Evolutionary conservation across 2,329 filamentous ascomycete species (phyloP).

Genomic region (Paradendryphiella salina): DNA sequence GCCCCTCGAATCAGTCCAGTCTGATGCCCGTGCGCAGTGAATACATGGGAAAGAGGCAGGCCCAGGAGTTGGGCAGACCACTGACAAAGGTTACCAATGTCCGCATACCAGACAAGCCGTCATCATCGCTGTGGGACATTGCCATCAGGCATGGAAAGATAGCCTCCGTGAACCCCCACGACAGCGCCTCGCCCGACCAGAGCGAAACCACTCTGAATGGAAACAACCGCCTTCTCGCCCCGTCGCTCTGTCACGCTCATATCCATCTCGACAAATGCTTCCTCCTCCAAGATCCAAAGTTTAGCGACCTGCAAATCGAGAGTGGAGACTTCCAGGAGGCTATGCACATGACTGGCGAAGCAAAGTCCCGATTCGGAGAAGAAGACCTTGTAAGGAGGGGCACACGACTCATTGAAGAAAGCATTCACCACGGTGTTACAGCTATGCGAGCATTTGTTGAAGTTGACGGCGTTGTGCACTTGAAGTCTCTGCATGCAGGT

Average conservation of each 20-base stretch:
- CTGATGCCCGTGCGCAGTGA: background rate
- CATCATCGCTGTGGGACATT: slow-evolving; percentile 45
- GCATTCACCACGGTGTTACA: slow-evolving; percentile 66
- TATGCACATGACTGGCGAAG: slow-evolving; percentile 59
- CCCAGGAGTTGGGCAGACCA: slow-evolving; percentile 10
- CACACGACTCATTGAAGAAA: slow-evolving; percentile 66
- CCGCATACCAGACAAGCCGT: slow-evolving; percentile 39
- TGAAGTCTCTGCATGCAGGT: slow-evolving; percentile 62
- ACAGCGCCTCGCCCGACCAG: slow-evolving; percentile 5
- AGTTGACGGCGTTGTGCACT: slow-evolving; percentile 64
- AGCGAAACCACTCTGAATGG: slow-evolving; percentile 48
- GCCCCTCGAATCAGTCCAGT: background rate
- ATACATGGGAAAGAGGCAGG: slow-evolving; percentile 7
- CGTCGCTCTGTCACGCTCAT: slow-evolving; percentile 70
- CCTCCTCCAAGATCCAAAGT: slow-evolving; percentile 61
- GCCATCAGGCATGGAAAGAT: slow-evolving; percentile 41
- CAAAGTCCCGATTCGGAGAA: slow-evolving; percentile 65
- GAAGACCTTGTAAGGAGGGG: slow-evolving; percentile 68
- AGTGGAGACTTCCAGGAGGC: slow-evolving; percentile 69
- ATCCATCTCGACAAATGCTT: slow-evolving; percentile 72
- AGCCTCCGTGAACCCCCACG: slow-evolving; percentile 40
- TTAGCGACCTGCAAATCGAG: slow-evolving; percentile 62
- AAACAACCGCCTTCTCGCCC: slow-evolving; percentile 51
- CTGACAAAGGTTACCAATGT: slow-evolving; percentile 41
- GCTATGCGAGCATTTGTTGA: slow-evolving; percentile 73